Conservation (phyloP, 164 flowering plant genomes). For the Annona cherimola region DNA sequence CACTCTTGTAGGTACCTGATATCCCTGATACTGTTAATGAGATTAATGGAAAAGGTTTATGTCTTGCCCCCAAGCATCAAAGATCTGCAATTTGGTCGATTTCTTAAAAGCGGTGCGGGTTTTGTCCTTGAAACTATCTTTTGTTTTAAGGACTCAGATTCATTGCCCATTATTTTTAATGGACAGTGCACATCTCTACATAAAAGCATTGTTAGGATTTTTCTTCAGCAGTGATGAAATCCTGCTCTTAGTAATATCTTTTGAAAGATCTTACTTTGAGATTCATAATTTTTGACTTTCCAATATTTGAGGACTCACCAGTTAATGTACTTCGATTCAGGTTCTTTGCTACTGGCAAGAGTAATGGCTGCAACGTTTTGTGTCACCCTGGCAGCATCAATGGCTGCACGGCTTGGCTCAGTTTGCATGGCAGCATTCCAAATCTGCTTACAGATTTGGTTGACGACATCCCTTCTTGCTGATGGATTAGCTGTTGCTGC, state of each 20-base stretch:
- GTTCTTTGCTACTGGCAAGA: constrained; percentile 55
- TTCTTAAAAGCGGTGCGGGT: constrained; percentile 72
- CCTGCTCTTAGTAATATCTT: neutral
- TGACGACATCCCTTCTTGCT: constrained; percentile 81
- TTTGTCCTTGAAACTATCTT: neutral
- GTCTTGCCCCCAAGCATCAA: constrained; percentile 69
- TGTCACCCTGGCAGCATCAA: constrained; percentile 84
- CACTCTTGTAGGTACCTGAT: constrained; percentile 64
- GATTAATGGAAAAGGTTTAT: constrained; percentile 50
- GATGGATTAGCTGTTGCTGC: constrained; percentile 89
- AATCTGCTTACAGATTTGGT: constrained; percentile 86
- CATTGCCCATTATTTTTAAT: too few relatives aligned
- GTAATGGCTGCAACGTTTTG: constrained; percentile 85
- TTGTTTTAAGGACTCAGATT: neutral
- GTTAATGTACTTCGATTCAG: constrained; percentile 28
- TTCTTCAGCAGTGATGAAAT: neutral
- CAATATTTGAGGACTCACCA: neutral
- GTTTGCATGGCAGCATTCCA: constrained; percentile 96
- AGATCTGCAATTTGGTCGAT: constrained; percentile 61
- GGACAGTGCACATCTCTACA: too few relatives aligned
- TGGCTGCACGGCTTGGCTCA: constrained; percentile 83
- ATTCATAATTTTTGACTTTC: neutral
- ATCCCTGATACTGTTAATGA: constrained; percentile 46
- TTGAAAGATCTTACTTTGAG: neutral
- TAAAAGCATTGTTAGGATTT: neutral